These are phyloP conservation scores for Aspergillus fructus DNA, from an alignment of 2,329 filamentous ascomycete genomes.

Conservation along the genomic window DNA sequence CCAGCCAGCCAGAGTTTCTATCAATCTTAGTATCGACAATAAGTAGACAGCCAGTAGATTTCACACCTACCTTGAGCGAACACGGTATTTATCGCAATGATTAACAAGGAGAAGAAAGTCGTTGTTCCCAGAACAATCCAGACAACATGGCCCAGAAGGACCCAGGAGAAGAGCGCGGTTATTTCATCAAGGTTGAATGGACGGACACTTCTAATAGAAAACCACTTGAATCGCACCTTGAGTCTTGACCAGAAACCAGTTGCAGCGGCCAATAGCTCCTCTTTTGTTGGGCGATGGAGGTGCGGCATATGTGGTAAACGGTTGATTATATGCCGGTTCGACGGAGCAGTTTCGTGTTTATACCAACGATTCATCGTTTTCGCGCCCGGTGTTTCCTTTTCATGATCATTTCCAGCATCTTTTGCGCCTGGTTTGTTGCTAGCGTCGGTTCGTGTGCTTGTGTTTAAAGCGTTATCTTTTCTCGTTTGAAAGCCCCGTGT, in stretches of 20 bases:
- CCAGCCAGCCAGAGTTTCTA: slow-evolving; percentile 89
- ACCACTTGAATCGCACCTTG: slow-evolving; percentile 94
- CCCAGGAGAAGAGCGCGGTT: slow-evolving; percentile 92
- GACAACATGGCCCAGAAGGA: slow-evolving; percentile 85
- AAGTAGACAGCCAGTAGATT: slow-evolving; percentile 17
- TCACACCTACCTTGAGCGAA: slow-evolving; percentile 75
- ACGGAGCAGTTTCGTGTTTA: slow-evolving; percentile 16
- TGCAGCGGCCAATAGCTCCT: slow-evolving; percentile 86
- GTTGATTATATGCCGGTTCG: slow-evolving; percentile 52
- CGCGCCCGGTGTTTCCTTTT: slow-evolving; percentile 22
- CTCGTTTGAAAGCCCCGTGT: slow-evolving; percentile 34
- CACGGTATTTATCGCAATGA: slow-evolving; percentile 91
- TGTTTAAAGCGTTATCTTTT: slow-evolving; percentile 19
- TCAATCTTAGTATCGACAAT: slow-evolving; percentile 17
- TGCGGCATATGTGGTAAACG: slow-evolving; percentile 71
- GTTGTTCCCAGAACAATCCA: slow-evolving; percentile 98
- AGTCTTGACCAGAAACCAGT: slow-evolving; percentile 90
- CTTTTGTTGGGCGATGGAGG: slow-evolving; percentile 80
- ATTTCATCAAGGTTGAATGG: slow-evolving; percentile 97
- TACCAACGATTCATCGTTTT: slow-evolving; percentile 21
- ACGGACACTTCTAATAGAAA: slow-evolving; percentile 87
- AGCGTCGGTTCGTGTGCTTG: slow-evolving; percentile 16
- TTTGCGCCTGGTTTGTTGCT: slow-evolving; percentile 11
- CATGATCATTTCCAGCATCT: slow-evolving; percentile 8
- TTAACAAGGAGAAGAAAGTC: slow-evolving; percentile 90